These are phyloP conservation scores for Fusarium chuoi DNA, from an alignment of 2,329 filamentous ascomycete species.

Conservation along the genomic window DNA sequence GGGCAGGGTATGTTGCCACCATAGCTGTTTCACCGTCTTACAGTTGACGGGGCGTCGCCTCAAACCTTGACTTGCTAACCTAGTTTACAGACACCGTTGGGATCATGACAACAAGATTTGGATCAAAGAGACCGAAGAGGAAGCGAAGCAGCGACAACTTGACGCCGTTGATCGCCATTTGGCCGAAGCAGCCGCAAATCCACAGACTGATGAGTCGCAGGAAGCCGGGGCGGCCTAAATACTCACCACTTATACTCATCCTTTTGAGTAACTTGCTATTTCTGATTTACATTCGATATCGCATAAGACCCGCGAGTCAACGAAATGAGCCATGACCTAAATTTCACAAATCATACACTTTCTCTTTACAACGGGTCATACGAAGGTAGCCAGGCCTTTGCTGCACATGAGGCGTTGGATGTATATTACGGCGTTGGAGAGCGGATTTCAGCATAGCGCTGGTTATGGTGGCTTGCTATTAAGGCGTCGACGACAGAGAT, in stretches of 20 bases:
- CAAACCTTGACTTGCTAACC: conserved; percentile 24
- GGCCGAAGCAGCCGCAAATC: conserved; percentile 36
- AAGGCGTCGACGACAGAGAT: background rate
- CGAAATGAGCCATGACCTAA: conserved; percentile 16
- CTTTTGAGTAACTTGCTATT: background rate
- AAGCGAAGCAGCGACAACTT: conserved; percentile 39
- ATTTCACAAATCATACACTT: conserved; percentile 5
- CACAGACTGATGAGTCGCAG: background rate
- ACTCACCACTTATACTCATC: background rate
- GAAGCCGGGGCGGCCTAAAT: background rate
- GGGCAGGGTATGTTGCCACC: conserved; percentile 65
- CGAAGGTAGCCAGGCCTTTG: background rate
- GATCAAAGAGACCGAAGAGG: conserved; percentile 57
- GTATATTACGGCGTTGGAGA: conserved; percentile 29
- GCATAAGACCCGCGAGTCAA: conserved; percentile 1
- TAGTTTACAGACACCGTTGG: conserved; percentile 66
- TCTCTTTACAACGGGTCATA: background rate
- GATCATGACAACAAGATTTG: conserved; percentile 67
- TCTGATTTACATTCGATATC: background rate
- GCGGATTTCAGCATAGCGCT: conserved; percentile 1
- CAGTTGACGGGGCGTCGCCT: background rate
- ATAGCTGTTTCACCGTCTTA: background rate
- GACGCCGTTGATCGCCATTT: conserved; percentile 43
- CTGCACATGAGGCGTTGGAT: conserved; percentile 28
- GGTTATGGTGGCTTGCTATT: conserved; percentile 9